phyloP scores from a whole-genome alignment of 495 filamentous ascomycete genomes.

The Annulohypoxylon bovei region DNA sequence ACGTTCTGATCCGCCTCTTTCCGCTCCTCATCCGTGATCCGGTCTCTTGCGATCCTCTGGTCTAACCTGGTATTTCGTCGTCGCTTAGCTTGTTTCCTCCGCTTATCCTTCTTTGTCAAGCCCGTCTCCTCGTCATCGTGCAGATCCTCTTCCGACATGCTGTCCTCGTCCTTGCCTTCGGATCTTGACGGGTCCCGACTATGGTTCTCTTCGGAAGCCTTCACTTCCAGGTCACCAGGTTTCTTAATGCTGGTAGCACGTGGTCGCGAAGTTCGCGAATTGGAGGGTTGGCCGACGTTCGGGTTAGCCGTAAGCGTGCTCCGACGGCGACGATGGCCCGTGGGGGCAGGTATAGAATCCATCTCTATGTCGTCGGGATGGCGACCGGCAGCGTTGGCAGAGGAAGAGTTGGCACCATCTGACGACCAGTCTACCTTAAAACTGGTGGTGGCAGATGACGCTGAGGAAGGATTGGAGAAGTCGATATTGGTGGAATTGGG shows the following conservation, averaged over 20 bases:
- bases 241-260: constrained; percentile 54
- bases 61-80: constrained; percentile 75
- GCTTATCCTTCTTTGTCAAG: constrained; percentile 75
- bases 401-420: constrained; percentile 42
- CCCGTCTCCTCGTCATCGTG: constrained; percentile 92
- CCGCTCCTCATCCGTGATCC: constrained; percentile 69
- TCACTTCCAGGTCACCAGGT: constrained; percentile 51
- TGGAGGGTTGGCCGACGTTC: constrained; percentile 54
- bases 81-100: constrained; percentile 70
- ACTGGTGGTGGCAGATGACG: constrained; percentile 47
- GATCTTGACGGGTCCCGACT: constrained; percentile 38
- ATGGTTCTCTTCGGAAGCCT: constrained; percentile 53
- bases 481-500: constrained; percentile 40
- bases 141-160: constrained; percentile 71
- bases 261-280: constrained; percentile 57
- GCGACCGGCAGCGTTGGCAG: constrained; percentile 39
- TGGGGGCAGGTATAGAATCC: constrained; percentile 52
- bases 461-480: constrained; percentile 43
- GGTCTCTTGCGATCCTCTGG: constrained; percentile 72
- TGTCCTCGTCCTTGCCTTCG: constrained; percentile 44
- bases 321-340: constrained; percentile 66
- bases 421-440: constrained; percentile 46
- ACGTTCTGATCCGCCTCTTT: constrained; percentile 77
- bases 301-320: constrained; percentile 62
- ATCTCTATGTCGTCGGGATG: constrained; percentile 58